A percentile compares a stretch with the other conserved stretches of the same genome.
Evolutionary conservation across 2,329 filamentous ascomycete species (phyloP).

Genomic region (Plenodomus lindquistii): DNA sequence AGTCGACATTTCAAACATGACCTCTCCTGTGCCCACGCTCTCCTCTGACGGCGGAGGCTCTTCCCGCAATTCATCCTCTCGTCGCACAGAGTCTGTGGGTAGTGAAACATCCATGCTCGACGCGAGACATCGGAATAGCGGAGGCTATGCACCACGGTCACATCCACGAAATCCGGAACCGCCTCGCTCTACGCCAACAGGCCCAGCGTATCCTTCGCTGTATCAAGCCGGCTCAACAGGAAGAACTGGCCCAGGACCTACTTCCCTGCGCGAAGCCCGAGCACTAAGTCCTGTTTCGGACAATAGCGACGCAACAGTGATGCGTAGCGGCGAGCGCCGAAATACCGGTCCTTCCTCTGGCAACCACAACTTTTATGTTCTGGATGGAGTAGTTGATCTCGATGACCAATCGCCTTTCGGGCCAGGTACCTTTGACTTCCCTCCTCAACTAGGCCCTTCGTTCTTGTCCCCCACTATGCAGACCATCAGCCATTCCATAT

Average conservation of each 20-base stretch:
- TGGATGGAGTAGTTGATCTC: conserved; percentile 35
- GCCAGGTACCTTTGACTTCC: conserved; percentile 26
- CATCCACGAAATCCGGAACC: conserved; percentile 33
- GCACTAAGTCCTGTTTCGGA: conserved; percentile 32
- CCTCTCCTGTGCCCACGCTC: conserved; percentile 55
- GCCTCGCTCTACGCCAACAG: conserved; percentile 33
- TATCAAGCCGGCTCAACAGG: conserved; percentile 20
- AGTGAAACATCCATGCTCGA: conserved; percentile 42
- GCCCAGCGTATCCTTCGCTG: conserved; percentile 26
- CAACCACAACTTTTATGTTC: conserved; percentile 25
- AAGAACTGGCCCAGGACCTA: conserved; percentile 20
- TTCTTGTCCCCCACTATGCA: conserved; percentile 29
- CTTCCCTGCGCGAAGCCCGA: conserved; percentile 26
- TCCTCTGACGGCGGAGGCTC: conserved; percentile 46
- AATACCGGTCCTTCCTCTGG: conserved; percentile 23
- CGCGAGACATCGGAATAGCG: conserved; percentile 61
- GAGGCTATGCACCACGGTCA: conserved; percentile 57
- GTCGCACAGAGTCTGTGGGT: conserved; percentile 48
- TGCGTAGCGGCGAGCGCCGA: conserved; percentile 22
- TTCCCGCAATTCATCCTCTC: conserved; percentile 49
- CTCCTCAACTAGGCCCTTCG: conserved; percentile 31
- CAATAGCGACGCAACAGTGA: conserved; percentile 33
- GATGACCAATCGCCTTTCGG: conserved; percentile 19
- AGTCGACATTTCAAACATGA: conserved; percentile 63
- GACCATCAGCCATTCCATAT: conserved; percentile 19